phyloP scores from a whole-genome alignment of 139 green algal species.

The Tetradesmus obliquus region DNA sequence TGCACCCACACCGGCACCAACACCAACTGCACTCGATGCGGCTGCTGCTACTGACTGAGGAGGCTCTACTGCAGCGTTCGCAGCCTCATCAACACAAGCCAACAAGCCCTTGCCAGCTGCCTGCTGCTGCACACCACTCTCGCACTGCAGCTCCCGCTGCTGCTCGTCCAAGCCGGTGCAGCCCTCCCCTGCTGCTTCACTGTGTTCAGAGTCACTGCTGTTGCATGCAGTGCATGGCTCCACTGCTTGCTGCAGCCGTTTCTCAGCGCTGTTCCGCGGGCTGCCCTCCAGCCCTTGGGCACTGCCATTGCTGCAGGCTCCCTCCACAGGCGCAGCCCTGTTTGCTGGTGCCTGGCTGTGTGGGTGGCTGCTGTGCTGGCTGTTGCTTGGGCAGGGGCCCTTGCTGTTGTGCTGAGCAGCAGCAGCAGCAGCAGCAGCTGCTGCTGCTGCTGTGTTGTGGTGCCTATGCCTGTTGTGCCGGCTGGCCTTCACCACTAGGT shows the following conservation, averaged over 20 bases:
- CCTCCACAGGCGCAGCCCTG: neutral
- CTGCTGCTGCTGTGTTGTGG: neutral
- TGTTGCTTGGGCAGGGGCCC: neutral
- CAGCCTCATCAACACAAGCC: neutral
- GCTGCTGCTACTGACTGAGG: neutral
- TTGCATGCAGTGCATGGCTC: no score
- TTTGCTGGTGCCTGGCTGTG: neutral
- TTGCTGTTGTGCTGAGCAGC: neutral
- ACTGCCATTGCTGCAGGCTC: neutral
- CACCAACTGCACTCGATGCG: neutral
- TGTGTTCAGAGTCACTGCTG: neutral
- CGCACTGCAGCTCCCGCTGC: neutral
- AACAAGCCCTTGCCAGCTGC: neutral
- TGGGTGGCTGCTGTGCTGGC: neutral
- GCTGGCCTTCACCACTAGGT: slow-evolving; percentile 12
- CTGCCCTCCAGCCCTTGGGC: neutral
- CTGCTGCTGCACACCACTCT: neutral
- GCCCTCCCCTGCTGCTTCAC: neutral
- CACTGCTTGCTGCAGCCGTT: neutral
- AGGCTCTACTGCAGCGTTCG: neutral
- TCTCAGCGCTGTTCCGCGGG: neutral
- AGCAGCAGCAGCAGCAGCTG: no score
- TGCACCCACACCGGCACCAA: neutral
- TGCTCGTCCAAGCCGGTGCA: neutral
- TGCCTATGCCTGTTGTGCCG: neutral